phyloP scores from a whole-genome alignment of 2,329 filamentous ascomycete genomes.

The Alternaria arborescens region DNA sequence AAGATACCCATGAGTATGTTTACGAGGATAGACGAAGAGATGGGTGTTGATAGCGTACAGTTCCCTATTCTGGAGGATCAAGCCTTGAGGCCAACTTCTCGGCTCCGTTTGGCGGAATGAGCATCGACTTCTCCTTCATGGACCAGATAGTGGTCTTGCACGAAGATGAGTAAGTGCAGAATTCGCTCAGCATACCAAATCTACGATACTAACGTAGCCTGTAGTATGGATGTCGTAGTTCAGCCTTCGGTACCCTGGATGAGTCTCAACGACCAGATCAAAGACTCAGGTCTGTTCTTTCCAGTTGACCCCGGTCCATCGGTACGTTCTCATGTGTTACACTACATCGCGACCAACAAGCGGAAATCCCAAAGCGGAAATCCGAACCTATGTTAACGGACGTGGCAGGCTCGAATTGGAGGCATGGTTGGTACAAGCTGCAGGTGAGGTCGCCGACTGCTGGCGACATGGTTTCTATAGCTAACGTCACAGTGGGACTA shows the following conservation, averaged over 20 bases:
- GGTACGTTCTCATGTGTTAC: constrained; percentile 30
- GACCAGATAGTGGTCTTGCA: constrained; percentile 81
- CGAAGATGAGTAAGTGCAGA: constrained; percentile 68
- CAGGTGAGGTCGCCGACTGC: constrained; percentile 36
- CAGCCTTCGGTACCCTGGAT: constrained; percentile 95
- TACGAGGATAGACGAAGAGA: neutral
- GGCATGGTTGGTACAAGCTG: constrained; percentile 83
- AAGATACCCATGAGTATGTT: constrained; percentile 73
- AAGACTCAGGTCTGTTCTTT: constrained; percentile 82
- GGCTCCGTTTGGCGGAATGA: constrained; percentile 84
- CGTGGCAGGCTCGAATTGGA: constrained; percentile 71
- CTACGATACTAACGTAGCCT: constrained; percentile 28
- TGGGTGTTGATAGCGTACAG: constrained; percentile 43
- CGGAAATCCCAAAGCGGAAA: constrained; percentile 25
- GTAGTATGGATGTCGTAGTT: constrained; percentile 84
- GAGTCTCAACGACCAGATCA: constrained; percentile 79
- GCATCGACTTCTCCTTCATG: constrained; percentile 90
- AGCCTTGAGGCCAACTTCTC: constrained; percentile 92
- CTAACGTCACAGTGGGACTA: constrained; percentile 68
- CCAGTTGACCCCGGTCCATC: constrained; percentile 83
- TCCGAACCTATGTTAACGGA: constrained; percentile 30
- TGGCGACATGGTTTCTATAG: neutral
- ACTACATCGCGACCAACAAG: constrained; percentile 3
- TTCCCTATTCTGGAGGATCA: constrained; percentile 85
- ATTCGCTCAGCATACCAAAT: neutral